These are phyloP conservation scores for Kuraishia molischiana DNA, from an alignment of 805 yeast species.

Conservation along the genomic window DNA sequence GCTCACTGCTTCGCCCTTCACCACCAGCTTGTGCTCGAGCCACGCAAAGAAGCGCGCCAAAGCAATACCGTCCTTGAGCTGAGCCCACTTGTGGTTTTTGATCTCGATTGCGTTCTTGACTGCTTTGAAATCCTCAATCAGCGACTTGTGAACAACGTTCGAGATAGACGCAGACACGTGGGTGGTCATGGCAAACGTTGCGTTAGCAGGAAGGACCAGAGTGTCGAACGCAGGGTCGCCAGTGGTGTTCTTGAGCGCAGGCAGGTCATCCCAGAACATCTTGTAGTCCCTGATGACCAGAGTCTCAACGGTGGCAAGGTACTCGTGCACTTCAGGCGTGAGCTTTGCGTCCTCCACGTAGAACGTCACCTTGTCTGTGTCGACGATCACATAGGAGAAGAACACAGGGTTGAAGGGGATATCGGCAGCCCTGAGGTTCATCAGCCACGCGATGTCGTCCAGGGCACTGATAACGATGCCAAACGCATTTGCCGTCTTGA, in stretches of 20 bases:
- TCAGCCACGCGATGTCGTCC: slow-evolving; percentile 83
- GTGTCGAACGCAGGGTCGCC: not conserved
- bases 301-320: slow-evolving; percentile 17
- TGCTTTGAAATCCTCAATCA: slow-evolving; percentile 44
- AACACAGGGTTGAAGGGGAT: slow-evolving; percentile 77
- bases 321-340: slow-evolving; percentile 8
- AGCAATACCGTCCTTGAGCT: slow-evolving; percentile 51
- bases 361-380: slow-evolving; percentile 27
- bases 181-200: slow-evolving; percentile 4
- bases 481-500: slow-evolving; percentile 19
- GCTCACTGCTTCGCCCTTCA: slow-evolving; percentile 35
- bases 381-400: slow-evolving; percentile 41
- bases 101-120: slow-evolving; percentile 40
- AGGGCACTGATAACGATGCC: slow-evolving; percentile 58
- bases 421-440: slow-evolving; percentile 71
- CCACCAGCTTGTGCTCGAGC: slow-evolving; percentile 40
- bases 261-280: slow-evolving; percentile 42
- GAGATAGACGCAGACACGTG: slow-evolving; percentile 2
- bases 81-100: slow-evolving; percentile 40
- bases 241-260: slow-evolving; percentile 10
- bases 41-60: slow-evolving; percentile 43
- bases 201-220: slow-evolving; percentile 4
- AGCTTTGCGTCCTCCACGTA: slow-evolving; percentile 45
- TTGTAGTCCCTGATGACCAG: slow-evolving; percentile 38
- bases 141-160: slow-evolving; percentile 28